These are phyloP conservation scores for Pseudovirgaria hyperparasitica DNA, from an alignment of 2,329 filamentous ascomycete species.

Conservation along the genomic window DNA sequence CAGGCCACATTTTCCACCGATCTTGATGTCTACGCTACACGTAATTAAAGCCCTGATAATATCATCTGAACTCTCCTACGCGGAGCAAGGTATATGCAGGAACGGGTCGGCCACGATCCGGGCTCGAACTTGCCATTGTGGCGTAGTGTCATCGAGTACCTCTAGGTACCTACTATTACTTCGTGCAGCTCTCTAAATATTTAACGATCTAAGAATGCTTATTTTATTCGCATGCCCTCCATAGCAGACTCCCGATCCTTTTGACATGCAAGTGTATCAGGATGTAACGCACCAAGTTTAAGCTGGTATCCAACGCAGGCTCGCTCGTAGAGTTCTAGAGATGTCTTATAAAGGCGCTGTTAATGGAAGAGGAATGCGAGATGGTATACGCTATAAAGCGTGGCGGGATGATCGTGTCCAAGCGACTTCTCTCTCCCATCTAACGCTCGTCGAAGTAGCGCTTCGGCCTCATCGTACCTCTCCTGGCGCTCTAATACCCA, in stretches of 20 bases:
- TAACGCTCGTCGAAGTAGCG: slow-evolving; percentile 2
- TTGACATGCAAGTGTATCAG: slow-evolving; percentile 5
- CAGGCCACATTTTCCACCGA: no score
- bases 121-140: no score
- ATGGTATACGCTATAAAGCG: slow-evolving; percentile 1
- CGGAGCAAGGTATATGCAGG: no score
- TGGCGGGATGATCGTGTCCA: slow-evolving; percentile 2
- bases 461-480: slow-evolving; percentile 5
- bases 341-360: slow-evolving; percentile 5
- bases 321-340: slow-evolving; percentile 6
- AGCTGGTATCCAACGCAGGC: slow-evolving; percentile 6
- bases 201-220: no score
- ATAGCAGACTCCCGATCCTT: slow-evolving; percentile 2
- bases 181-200: no score
- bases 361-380: slow-evolving; percentile 1
- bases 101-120: no score
- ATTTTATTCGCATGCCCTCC: slow-evolving; percentile 2
- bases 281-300: slow-evolving; percentile 7
- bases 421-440: slow-evolving; percentile 1
- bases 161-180: no score
- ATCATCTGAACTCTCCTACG: no score
- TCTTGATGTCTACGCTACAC: no score
- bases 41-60: no score
- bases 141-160: no score
- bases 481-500: slow-evolving; percentile 2